These are phyloP conservation scores for Micractinium sp. DNA, from an alignment of 139 green algal species.

Conservation along the genomic window DNA sequence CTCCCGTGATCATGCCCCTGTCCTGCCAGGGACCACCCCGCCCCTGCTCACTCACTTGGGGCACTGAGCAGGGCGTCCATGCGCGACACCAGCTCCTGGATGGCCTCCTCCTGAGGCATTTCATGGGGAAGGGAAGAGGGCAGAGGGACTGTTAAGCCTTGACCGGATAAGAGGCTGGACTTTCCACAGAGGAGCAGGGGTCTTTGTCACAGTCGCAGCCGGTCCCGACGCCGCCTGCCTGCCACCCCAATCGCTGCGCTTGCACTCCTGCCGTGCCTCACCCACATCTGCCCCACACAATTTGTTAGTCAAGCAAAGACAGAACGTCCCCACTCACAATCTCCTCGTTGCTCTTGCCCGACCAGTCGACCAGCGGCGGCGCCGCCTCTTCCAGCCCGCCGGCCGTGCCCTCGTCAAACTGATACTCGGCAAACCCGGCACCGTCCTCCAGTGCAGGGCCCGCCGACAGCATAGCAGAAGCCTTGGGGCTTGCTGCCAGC, in stretches of 20 bases:
- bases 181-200: neutral
- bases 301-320: neutral
- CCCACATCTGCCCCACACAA: too few species aligned
- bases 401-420: neutral
- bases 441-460: neutral
- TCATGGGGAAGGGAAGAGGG: too few species aligned
- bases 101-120: conserved; percentile 31
- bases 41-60: neutral
- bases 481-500: neutral
- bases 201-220: too few species aligned
- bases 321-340: conserved; percentile 2
- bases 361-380: conserved; percentile 8
- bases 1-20: too few species aligned
- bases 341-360: conserved; percentile 3
- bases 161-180: neutral
- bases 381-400: neutral
- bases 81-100: conserved; percentile 29
- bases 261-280: too few species aligned
- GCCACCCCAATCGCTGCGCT: neutral
- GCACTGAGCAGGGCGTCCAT: conserved; percentile 15
- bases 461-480: neutral
- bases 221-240: too few species aligned
- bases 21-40: too few species aligned
- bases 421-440: conserved; percentile 26
- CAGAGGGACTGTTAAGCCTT: neutral